Evolutionary conservation across 2,329 filamentous ascomycete species (phyloP), one percentile per base, ranked within the genome.

Genomic region (Acarospora socialis): DNA sequence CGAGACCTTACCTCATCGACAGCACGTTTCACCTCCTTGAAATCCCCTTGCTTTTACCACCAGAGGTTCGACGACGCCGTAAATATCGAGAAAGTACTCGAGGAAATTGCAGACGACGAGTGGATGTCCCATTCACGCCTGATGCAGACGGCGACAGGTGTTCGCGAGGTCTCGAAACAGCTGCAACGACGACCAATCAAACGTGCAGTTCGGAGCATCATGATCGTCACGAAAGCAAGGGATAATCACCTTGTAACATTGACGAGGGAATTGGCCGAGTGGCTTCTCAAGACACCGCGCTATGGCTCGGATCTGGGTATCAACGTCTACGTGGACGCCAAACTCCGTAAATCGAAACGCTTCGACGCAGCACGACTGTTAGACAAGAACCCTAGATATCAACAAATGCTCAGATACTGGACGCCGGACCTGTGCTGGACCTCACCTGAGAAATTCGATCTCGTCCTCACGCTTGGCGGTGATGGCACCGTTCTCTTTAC

Each of bases 151-250:
- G 90, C 90, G 30, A 92, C 83, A 0, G 81, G 84, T 28, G 90
- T 98, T 13, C 76, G 90, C 32, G 90, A 98, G 57, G 86, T 98
- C 8, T 92, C 84, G 10, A 87, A 92, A 56, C 90, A 95, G 59
- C 67, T 98, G 36, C 87, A 93, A 59, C 75, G 87, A 34, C 73
- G 83, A 23, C 87, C 90, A 14, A 83, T 95, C 56, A 90, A 81
- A 58, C 77, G 86, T 43, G 86, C 86, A 7, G 86, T 98, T 28
- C 75, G 73, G 49, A 94, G 83, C 53, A 73, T 98, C 49, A 95
- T 98, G 90, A 93, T 98, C 48, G 82, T 98, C 42, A 98, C 90
- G 39, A 98, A 95, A 59, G 90, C 90, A 14, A 75, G 90, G 41
- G 90, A 98, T 59, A 95, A 98, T 51, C 75, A 82, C 45, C 68